Base-by-base conservation (phyloP, 306 rosid genomes). In the Mucuna pruriens region DNA sequence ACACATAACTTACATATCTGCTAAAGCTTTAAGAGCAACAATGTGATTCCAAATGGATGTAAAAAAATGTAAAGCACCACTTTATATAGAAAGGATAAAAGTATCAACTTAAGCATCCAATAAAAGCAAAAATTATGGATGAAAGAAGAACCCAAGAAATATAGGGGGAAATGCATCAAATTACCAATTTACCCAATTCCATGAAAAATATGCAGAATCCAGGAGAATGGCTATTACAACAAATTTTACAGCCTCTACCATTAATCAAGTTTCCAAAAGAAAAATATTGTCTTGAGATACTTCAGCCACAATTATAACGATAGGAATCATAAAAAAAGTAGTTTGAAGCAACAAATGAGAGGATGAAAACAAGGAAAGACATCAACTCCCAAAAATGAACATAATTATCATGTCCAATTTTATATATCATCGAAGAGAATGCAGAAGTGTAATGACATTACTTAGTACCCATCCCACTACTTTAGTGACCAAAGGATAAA, bases 1-100 rank as follows among this genome's bases (percentile, higher is more conserved):
- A 68, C 36, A 68, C 1, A 68, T 68, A 12, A 44, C 44, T 68
- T 68, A 68, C 20, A 42, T 68, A 39, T 67, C 34, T 67, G n/a
- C 51, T 20, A 40, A 67, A 48, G 23, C 62, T 71, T 48, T 48
- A 29, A 48, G 36, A 38, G 46, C 49, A 4, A 17, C 34, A 34
- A 51, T 31, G 9, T 8, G 42, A 73, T 31, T 73, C 48, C 29
- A 33, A 29, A 34, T 34, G 49, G 49, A 4, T 31, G n/a, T 5
- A 52, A 34, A 73, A 10, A 42, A 73, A 62, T 57, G 39, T 25
- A 55, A n/a, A 29, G 45, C 7, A 36, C 54, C 49, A 54, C 38
- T 20, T 36, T 36, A 15, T 34, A 49, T 15, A 54, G 66, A 54
- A 73, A 20, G 63, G 64, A 73, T 73, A 6, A 6, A 36, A 8